Evolutionary conservation across 2,329 filamentous ascomycete species (phyloP).

Genomic region (Tolypocladium paradoxum): DNA sequence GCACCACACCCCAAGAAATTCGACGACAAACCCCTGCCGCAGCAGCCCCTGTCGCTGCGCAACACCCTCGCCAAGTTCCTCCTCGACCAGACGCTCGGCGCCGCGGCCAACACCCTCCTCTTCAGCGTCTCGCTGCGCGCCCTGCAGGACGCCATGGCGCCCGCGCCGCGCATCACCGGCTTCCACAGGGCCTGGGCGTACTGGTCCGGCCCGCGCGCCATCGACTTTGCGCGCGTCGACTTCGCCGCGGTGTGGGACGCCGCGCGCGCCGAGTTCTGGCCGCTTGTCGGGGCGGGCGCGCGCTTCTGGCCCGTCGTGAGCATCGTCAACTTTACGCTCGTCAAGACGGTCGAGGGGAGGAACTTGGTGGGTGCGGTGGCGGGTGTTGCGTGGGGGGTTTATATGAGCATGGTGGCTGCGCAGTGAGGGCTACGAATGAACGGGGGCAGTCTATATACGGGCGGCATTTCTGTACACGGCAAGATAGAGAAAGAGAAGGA

Average conservation of each 20-base stretch:
- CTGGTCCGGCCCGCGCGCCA: conserved; percentile 25
- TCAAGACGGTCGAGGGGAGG: conserved; percentile 60
- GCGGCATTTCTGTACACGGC: too few species aligned
- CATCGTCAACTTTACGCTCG: conserved; percentile 54
- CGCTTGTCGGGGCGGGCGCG: conserved; percentile 57
- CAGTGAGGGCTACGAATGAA: conserved; percentile 7
- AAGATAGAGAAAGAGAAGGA: too few species aligned
- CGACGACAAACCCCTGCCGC: conserved; percentile 3
- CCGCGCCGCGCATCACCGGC: conserved; percentile 25
- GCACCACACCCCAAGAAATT: conserved; percentile 23
- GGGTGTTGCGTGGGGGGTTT: conserved; percentile 65
- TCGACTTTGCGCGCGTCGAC: conserved; percentile 35
- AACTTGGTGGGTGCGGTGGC: conserved; percentile 62
- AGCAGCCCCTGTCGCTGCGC: conserved; percentile 37
- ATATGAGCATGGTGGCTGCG: conserved; percentile 53
- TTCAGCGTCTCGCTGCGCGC: conserved; percentile 51
- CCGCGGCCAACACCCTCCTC: conserved; percentile 52
- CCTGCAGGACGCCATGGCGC: conserved; percentile 38
- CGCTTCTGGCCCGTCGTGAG: conserved; percentile 61
- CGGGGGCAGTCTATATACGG: neutral
- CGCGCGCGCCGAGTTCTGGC: conserved; percentile 46
- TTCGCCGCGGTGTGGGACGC: conserved; percentile 31
- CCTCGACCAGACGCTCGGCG: conserved; percentile 59
- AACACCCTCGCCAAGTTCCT: conserved; percentile 59
- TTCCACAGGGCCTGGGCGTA: conserved; percentile 22